Evolutionary conservation across 805 yeast species (phyloP), one percentile per base, ranked within the genome.

Genomic region (Debaryomyces hansenii): DNA sequence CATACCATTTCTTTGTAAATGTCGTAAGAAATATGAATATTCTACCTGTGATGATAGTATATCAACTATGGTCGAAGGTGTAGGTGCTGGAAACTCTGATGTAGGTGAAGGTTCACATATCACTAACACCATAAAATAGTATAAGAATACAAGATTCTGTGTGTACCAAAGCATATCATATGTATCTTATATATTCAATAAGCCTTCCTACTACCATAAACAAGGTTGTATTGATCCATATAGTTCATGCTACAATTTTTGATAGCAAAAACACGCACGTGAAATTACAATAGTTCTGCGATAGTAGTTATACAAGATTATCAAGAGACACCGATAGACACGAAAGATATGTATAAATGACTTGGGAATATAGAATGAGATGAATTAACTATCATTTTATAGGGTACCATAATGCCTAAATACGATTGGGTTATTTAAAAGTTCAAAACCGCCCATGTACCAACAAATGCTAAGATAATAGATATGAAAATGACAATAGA

Each of bases 21-120:
- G 64, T 42, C 83, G 68, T 35, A 87, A 64, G 47, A 87, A 83
- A 35, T 74, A 74, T 35, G 89, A 81, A 66, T 81, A 90, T 58
- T 85, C 83, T 0, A 79, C 84, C 52, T 84, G 79, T 6, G 80
- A 64, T 0, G 95, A 87, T 34, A 89, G 69, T 3, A 87, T 59
- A 60, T 89, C 96, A 4, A 89, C 70, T 5, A 89, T 80, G 0
- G 87, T 60, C 7, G 68, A 52, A 1, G 75, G 74, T 6, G 65
- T 56, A 24, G 65, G 62, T 5, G 24, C 34, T 5, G 58, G 57
- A 9, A 31, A 35, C 3, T 24, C 44, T 20, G 27, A 20, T 20
- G 33, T 21, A 18, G 21, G 3, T 8, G 33, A 14, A 20, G 40
- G 15, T n/a, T 6, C 18, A 12, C 34, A 14, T 11, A 42, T 7